These are phyloP conservation scores for Rhizopus arrhizus DNA, from an alignment of 371 early-diverging fungal genomes.

Conservation along the genomic window DNA sequence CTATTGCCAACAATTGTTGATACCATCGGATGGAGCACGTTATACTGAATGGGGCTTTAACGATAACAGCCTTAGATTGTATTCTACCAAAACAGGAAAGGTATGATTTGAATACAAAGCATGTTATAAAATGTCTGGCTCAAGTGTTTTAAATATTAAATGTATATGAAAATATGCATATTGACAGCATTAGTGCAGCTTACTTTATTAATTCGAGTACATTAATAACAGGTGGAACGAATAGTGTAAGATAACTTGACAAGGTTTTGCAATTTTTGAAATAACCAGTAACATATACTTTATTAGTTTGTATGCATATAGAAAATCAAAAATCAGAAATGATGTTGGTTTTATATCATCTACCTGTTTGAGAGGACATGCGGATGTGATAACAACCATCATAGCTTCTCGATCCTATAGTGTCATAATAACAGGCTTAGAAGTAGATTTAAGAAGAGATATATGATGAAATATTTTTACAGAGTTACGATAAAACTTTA, in stretches of 20 bases:
- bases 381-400: slow-evolving; percentile 57
- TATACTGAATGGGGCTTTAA: slow-evolving; percentile 78
- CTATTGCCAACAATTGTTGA: slow-evolving; percentile 52
- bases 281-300: too few relatives aligned
- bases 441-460: slow-evolving; percentile 35
- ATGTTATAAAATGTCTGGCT: slow-evolving; percentile 26
- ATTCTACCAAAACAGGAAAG: slow-evolving; percentile 63
- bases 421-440: slow-evolving; percentile 70
- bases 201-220: slow-evolving; percentile 66
- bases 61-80: slow-evolving; percentile 69
- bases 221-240: slow-evolving; percentile 73
- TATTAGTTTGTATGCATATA: slow-evolving; percentile 69
- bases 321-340: slow-evolving; percentile 52
- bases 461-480: too few relatives aligned
- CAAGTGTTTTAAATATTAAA: slow-evolving; percentile 47
- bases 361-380: slow-evolving; percentile 70
- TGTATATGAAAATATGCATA: slow-evolving; percentile 74
- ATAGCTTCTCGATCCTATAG: slow-evolving; percentile 71
- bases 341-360: slow-evolving; percentile 50
- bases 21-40: slow-evolving; percentile 61
- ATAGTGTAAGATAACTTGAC: slow-evolving; percentile 50
- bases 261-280: background rate
- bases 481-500: slow-evolving; percentile 10
- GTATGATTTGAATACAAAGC: slow-evolving; percentile 19
- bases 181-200: slow-evolving; percentile 66